Base-by-base conservation (phyloP, 1,284 basidiomycete species). In the Xerocomus alliaceus region DNA sequence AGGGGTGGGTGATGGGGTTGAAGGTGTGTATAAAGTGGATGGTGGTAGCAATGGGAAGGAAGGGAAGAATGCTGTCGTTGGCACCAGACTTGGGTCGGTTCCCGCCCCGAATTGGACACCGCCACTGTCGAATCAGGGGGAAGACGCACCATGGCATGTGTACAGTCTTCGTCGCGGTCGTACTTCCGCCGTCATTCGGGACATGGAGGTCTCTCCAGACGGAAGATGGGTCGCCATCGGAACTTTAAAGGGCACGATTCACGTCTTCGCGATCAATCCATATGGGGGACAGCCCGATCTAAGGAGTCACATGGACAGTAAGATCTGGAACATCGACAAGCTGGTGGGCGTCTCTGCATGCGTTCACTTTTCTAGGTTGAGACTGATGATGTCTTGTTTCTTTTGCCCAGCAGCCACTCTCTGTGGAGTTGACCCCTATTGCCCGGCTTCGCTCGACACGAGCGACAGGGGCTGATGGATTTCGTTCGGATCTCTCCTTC, bases 231-330 rank as follows among this genome's bases (percentile, higher is more conserved):
- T 90, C 8, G 90, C 87, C 1, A 77, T 94, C 34, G 85, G 84
- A 3, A 93, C 86, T 51, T 71, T 80, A 68, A 87, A 87, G 66
- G 74, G 88, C 49, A 89, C 85, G 0, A 72, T 88, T 44, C 91
- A 95, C 76, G 77, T 94, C 0, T 95, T 92, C 71, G 85, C 90
- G 12, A 80, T 90, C 24, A 89, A 91, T 69, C 91, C 92, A 0
- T 87, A 87, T 58, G 92, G 92, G 1, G 92, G 93, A 5, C 80
- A 79, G 54, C 81, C 90, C 0, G 86, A 91, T 71, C 77, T 84
- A 11, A 70, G 73, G n/a, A 90, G 88, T 58, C 91, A 94, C 77
- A 71, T 88, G 39, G 79, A 84, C 37, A 82, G 83, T 5, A 80
- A 77, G 69, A 85, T 91, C 0, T 72, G 79, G 70, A 91, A 93